phyloP scores from a whole-genome alignment of 805 yeast genomes.

The Blastobotrys robertii region DNA sequence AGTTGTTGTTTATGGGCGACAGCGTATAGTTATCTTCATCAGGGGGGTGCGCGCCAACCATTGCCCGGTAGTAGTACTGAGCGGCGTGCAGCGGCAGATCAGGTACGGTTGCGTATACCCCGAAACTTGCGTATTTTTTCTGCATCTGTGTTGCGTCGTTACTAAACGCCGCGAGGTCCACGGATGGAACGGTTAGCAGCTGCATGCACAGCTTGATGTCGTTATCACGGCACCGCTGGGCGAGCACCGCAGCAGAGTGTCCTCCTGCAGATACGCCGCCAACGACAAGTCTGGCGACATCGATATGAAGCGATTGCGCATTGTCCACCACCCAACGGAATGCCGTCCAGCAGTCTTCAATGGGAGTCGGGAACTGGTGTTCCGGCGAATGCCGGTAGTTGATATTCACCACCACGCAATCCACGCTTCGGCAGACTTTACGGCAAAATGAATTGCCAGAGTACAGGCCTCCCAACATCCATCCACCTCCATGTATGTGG shows the following conservation, averaged over 20 bases:
- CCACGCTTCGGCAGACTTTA: too few relatives aligned
- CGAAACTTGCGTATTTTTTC: conserved; percentile 29
- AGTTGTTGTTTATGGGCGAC: conserved; percentile 35
- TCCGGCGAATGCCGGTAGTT: conserved; percentile 46
- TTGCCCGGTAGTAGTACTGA: conserved; percentile 38
- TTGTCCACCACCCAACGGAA: conserved; percentile 6
- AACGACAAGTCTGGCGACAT: conserved; percentile 26
- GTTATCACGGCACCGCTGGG: conserved; percentile 15
- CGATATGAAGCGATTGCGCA: conserved; percentile 5
- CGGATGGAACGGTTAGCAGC: conserved; percentile 30
- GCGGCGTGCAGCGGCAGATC: conserved; percentile 35
- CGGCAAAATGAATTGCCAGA: conserved; percentile 35
- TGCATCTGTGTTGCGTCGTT: conserved; percentile 23
- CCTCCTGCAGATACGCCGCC: conserved; percentile 42
- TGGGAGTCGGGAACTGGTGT: conserved; percentile 38
- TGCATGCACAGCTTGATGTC: conserved; percentile 27
- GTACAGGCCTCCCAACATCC: conserved; percentile 33
- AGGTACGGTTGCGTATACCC: conserved; percentile 20
- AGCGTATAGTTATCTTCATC: conserved; percentile 28
- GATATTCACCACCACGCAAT: conserved; percentile 35
- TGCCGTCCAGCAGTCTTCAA: conserved; percentile 36
- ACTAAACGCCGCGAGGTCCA: conserved; percentile 30
- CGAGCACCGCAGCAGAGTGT: conserved; percentile 22
- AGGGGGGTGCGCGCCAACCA: conserved; percentile 31
- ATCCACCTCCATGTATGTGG: conserved; percentile 35